Percentiles rank a stretch among this genome's conserved stretches.
Conservation (phyloP, 192 early-diverging fungal species). For the Coemansia sp. region DNA sequence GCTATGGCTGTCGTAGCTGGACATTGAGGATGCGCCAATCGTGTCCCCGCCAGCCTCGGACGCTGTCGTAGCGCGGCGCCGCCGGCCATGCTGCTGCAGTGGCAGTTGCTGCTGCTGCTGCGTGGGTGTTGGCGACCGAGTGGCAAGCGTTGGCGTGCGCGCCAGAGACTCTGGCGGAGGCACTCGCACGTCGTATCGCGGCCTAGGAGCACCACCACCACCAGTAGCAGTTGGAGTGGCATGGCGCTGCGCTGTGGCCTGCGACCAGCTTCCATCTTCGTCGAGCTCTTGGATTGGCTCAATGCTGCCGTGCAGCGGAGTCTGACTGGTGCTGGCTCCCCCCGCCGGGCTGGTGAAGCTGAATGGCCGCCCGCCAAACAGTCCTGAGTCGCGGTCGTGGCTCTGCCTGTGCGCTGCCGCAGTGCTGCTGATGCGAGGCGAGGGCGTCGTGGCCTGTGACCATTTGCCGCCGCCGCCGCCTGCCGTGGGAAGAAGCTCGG, state of each 20-base stretch:
- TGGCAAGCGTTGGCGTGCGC: constrained; percentile 45
- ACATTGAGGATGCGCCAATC: not conserved
- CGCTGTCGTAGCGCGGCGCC: constrained; percentile 33
- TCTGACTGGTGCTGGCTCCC: constrained; percentile 8
- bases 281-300: constrained; percentile 49
- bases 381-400: constrained; percentile 47
- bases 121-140: constrained; percentile 41
- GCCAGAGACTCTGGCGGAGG: constrained; percentile 45
- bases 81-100: constrained; percentile 9
- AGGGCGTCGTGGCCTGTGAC: constrained; percentile 44
- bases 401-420: not conserved
- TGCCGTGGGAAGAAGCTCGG: not conserved
- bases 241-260: constrained; percentile 4
- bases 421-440: not conserved
- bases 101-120: constrained; percentile 5
- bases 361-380: constrained; percentile 45
- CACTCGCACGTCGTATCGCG: constrained; percentile 42
- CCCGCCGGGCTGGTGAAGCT: constrained; percentile 22
- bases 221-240: not conserved
- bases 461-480: constrained; percentile 18
- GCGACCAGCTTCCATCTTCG: constrained; percentile 33
- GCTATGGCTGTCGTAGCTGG: constrained; percentile 20
- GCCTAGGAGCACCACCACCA: constrained; percentile 2
- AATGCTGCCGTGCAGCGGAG: constrained; percentile 14
- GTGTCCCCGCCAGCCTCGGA: not conserved